Conservation (phyloP, 2,329 filamentous ascomycete species). For the Colletotrichum destructivum region DNA sequence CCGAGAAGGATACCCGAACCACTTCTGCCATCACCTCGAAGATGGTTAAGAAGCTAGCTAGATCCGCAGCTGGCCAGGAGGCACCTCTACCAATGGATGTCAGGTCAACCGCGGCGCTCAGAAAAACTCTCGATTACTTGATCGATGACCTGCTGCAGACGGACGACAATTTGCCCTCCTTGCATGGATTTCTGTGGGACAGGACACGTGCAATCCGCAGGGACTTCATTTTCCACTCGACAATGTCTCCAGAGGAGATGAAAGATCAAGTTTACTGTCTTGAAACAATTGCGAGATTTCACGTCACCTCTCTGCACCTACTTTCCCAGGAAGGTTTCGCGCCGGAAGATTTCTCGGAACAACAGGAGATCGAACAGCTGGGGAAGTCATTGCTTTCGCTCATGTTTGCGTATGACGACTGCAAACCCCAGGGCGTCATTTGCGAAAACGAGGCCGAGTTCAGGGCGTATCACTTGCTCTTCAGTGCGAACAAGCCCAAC, state of each 20-base stretch:
- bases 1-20: conserved; percentile 66
- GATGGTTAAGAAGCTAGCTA: conserved; percentile 78
- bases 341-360: conserved; percentile 74
- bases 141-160: conserved; percentile 71
- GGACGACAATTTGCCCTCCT: conserved; percentile 67
- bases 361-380: conserved; percentile 78
- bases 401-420: conserved; percentile 77
- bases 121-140: conserved; percentile 74
- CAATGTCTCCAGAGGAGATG: conserved; percentile 70
- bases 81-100: conserved; percentile 79
- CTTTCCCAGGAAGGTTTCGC: conserved; percentile 70
- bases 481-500: conserved; percentile 72
- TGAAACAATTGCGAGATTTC: conserved; percentile 77
- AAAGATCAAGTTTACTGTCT: conserved; percentile 73
- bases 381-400: conserved; percentile 76
- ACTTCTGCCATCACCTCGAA: conserved; percentile 63
- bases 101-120: conserved; percentile 71
- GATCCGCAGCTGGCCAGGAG: conserved; percentile 78
- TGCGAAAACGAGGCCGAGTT: conserved; percentile 78
- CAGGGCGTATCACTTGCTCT: conserved; percentile 75
- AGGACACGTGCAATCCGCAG: conserved; percentile 77
- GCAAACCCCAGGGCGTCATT: conserved; percentile 68
- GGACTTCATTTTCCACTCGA: conserved; percentile 78
- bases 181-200: conserved; percentile 79
- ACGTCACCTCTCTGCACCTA: conserved; percentile 76